Evolutionary conservation across 2,329 filamentous ascomycete species (phyloP).

Genomic region (Paraconiothyrium brasiliense): DNA sequence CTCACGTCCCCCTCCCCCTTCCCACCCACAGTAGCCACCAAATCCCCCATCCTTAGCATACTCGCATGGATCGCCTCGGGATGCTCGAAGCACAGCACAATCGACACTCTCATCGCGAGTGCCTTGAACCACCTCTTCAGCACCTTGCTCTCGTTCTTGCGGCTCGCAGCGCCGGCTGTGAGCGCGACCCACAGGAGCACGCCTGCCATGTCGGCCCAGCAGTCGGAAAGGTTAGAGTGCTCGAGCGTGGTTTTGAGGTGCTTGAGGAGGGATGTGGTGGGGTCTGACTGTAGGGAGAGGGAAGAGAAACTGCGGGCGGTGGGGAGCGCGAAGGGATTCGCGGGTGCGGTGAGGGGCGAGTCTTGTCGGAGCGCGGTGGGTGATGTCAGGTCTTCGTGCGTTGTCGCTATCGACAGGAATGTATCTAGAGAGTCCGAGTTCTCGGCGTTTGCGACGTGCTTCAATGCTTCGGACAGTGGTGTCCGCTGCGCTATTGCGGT

Average conservation of each 20-base stretch:
- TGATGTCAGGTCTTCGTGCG: not conserved
- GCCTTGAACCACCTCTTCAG: constrained; percentile 44
- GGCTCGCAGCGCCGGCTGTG: constrained; percentile 43
- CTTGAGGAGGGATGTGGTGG: constrained; percentile 28
- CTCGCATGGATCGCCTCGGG: constrained; percentile 41
- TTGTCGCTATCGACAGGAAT: constrained; percentile 21
- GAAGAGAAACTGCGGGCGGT: constrained; percentile 22
- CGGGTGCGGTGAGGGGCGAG: constrained; percentile 30
- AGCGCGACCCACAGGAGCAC: constrained; percentile 51
- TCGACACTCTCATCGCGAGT: constrained; percentile 40
- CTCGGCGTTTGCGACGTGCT: constrained; percentile 18
- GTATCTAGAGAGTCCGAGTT: constrained; percentile 14
- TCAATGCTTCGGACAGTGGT: constrained; percentile 41
- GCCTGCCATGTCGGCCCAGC: constrained; percentile 50
- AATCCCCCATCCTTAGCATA: constrained; percentile 37
- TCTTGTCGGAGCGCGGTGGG: constrained; percentile 24
- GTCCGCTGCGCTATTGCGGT: constrained; percentile 39
- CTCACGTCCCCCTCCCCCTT: not conserved
- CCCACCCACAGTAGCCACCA: constrained; percentile 30
- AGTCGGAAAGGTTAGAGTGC: constrained; percentile 42
- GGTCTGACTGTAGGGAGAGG: constrained; percentile 8
- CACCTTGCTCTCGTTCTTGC: constrained; percentile 28
- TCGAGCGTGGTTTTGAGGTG: constrained; percentile 37
- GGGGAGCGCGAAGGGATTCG: constrained; percentile 16
- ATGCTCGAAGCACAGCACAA: constrained; percentile 50